Base-by-base conservation (phyloP, 2,329 filamentous ascomycete genomes). In the Phialemoniopsis sp. region DNA sequence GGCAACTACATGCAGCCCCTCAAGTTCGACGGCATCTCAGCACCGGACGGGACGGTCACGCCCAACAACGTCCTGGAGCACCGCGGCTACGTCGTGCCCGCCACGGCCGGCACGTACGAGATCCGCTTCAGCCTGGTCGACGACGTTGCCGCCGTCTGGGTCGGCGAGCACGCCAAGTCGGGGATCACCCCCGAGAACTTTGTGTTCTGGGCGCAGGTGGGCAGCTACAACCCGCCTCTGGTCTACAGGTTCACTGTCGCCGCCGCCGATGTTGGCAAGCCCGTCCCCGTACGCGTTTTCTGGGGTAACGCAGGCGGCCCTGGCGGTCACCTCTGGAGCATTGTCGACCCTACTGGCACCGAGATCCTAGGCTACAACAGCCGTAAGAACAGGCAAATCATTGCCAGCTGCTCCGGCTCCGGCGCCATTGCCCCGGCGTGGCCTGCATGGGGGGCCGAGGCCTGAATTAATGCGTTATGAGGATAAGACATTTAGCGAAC, bases 1-100 rank as follows among this genome's bases (percentile, higher is more conserved):
- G 21, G 21, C 21, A 13, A 36, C 17, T 36, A 28, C 18, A 6
- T 3, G 5, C 6, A 28, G 7, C 34, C 34, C 15, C 14, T 36
- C 15, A 12, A 5, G 17, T 28, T 36, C 18, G 18, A 28, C 34
- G n/a, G n/a, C 34, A 13, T 26, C 34, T 13, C 4, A 6, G 34
- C 15, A 3, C 34, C 34, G 17, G 12, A 17, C 16, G 13, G 26
- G 17, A 9, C n/a, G 5, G 8, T 13, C 18, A 36, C 28, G 18
- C 4, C 13, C 4, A 6, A 14, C 48, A 56, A 68, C 47, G 51
- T 43, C 8, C 44, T 68, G 43, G 64, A 68, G 43, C 66, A 66
- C 48, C 62, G 55, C 38, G 64, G 62, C 38, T 63, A 64, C 46
- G 55, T 67, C 13, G 66, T 21, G 9, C 18, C 34, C 16, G 18